A percentile compares a stretch with the other conserved stretches of the same genome.
Conservation (phyloP, 1,139 yeast genomes). For the Zhuliangozyma parablackwelliae region DNA sequence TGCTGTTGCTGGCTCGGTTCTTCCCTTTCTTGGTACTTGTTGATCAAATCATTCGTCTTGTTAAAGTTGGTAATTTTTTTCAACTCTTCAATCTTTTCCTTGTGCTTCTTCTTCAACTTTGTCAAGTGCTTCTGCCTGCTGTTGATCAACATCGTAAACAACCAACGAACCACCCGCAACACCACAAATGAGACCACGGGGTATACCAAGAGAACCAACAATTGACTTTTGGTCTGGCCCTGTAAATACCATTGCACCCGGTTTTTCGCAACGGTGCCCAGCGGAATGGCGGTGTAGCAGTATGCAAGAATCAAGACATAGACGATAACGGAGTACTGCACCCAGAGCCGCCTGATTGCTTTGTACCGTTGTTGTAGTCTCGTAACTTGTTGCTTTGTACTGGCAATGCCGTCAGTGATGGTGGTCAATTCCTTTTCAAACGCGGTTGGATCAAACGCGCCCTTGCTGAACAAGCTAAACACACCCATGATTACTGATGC, state of each 20-base stretch:
- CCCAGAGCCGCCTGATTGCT: conserved; percentile 9
- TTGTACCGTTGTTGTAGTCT: conserved; percentile 12
- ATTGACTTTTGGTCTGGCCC: conserved; percentile 18
- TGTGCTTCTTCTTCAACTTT: conserved; percentile 47
- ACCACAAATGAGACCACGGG: conserved; percentile 27
- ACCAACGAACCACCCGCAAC: conserved; percentile 16
- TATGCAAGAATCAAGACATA: conserved; percentile 30
- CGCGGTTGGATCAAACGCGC: conserved; percentile 44
- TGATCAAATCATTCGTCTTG: conserved; percentile 67
- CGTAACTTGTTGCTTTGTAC: conserved; percentile 16
- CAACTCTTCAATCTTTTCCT: conserved; percentile 63
- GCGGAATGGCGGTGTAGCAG: conserved; percentile 21
- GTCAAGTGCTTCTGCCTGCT: conserved; percentile 16
- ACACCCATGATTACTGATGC: conserved; percentile 11
- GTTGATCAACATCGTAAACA: conserved; percentile 23
- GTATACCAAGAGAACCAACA: conserved; percentile 17
- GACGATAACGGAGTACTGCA: conserved; percentile 23
- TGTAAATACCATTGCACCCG: conserved; percentile 20
- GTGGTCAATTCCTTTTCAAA: conserved; percentile 49
- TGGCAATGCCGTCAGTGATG: conserved; percentile 34
- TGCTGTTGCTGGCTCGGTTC: conserved; percentile 1
- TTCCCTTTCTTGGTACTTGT: conserved; percentile 39
- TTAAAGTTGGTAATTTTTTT: conserved; percentile 77
- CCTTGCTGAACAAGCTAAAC: conserved; percentile 28
- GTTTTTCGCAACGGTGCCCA: conserved; percentile 13